These are phyloP conservation scores for Galerina sulciceps DNA, from an alignment of 768 basidiomycete genomes.

Conservation along the genomic window DNA sequence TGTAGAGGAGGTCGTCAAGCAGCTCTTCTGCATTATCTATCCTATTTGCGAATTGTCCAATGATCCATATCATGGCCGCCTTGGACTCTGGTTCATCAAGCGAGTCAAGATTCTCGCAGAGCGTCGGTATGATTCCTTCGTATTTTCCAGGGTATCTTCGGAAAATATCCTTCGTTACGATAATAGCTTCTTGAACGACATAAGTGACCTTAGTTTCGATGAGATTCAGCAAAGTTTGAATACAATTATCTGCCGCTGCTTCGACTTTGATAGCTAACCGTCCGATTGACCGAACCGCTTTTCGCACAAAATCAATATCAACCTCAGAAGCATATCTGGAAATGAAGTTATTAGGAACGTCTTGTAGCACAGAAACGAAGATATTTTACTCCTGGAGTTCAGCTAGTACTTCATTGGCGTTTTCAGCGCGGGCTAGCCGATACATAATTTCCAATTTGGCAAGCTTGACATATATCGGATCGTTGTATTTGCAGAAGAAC, in stretches of 20 bases:
- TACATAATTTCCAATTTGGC: slow-evolving; percentile 99
- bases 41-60: slow-evolving; percentile 93
- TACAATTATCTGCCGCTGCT: slow-evolving; percentile 86
- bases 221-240: slow-evolving; percentile 81
- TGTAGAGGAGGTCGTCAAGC: slow-evolving; percentile 87
- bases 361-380: background rate
- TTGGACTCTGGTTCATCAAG: slow-evolving; percentile 97
- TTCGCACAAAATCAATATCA: slow-evolving; percentile 97
- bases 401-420: slow-evolving; percentile 88
- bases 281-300: slow-evolving; percentile 96
- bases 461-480: slow-evolving; percentile 98
- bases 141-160: slow-evolving; percentile 95
- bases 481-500: slow-evolving; percentile 99
- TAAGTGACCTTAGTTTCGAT: slow-evolving; percentile 95
- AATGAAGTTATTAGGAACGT: background rate
- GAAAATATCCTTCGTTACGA: slow-evolving; percentile 98
- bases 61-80: slow-evolving; percentile 96
- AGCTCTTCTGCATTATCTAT: slow-evolving; percentile 97
- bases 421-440: slow-evolving; percentile 92
- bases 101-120: slow-evolving; percentile 91
- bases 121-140: slow-evolving; percentile 91
- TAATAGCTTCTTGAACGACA: slow-evolving; percentile 96
- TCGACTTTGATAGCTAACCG: slow-evolving; percentile 98
- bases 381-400: slow-evolving; percentile 88
- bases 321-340: slow-evolving; percentile 95